Evolutionary conservation across 768 basidiomycete genomes (phyloP).

Genomic region (Lactarius hengduanensis): DNA sequence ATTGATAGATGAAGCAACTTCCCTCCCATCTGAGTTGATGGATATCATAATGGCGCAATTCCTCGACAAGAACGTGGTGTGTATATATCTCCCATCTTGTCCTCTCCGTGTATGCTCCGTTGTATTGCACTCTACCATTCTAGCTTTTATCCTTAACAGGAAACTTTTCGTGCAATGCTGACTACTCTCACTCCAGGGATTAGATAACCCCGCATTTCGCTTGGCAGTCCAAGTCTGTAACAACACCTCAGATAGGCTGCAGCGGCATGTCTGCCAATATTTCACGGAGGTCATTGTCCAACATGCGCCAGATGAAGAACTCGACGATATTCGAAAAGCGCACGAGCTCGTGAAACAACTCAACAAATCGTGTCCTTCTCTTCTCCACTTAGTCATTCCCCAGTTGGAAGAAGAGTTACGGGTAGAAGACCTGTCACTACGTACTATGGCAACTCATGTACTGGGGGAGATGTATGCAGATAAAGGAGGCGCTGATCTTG

Average conservation of each 20-base stretch:
- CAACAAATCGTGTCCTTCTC: slow-evolving; percentile 71
- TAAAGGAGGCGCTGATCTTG: slow-evolving; percentile 68
- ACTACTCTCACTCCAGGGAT: slow-evolving; percentile 42
- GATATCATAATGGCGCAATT: slow-evolving; percentile 86
- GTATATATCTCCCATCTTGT: slow-evolving; percentile 31
- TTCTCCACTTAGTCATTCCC: slow-evolving; percentile 89
- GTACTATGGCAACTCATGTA: slow-evolving; percentile 79
- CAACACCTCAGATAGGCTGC: slow-evolving; percentile 77
- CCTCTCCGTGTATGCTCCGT: not conserved
- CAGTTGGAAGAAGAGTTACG: slow-evolving; percentile 89
- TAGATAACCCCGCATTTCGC: slow-evolving; percentile 74
- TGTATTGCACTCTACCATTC: not conserved
- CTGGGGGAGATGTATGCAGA: slow-evolving; percentile 91
- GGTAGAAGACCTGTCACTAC: slow-evolving; percentile 66
- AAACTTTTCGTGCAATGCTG: slow-evolving; percentile 7
- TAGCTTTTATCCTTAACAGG: not conserved
- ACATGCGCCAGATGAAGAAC: slow-evolving; percentile 57
- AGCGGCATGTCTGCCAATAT: slow-evolving; percentile 86
- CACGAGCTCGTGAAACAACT: slow-evolving; percentile 86
- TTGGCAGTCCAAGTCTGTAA: slow-evolving; percentile 87
- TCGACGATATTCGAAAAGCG: slow-evolving; percentile 66
- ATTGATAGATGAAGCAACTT: slow-evolving; percentile 80
- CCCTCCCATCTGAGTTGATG: slow-evolving; percentile 75
- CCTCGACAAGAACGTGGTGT: slow-evolving; percentile 69
- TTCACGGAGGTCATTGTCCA: slow-evolving; percentile 86